phyloP scores from a whole-genome alignment of 2,329 filamentous ascomycete species.

The Penicillium sp. region DNA sequence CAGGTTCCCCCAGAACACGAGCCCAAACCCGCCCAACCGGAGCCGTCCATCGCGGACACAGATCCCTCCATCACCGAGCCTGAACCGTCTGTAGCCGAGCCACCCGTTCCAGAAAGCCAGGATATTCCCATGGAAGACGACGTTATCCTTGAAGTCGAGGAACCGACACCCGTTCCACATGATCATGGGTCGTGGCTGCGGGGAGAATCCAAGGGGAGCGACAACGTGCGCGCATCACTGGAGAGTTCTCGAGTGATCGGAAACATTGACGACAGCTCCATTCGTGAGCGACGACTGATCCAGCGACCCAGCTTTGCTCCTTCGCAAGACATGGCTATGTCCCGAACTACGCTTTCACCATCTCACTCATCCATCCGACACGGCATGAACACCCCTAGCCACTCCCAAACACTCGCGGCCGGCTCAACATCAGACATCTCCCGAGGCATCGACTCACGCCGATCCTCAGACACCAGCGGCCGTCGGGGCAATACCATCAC shows the following conservation, averaged over 20 bases:
- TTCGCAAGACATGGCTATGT: conserved; percentile 37
- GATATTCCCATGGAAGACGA: not conserved
- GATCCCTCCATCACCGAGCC: not conserved
- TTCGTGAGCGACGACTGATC: conserved; percentile 30
- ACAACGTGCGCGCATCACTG: conserved; percentile 26
- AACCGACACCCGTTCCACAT: conserved; percentile 1
- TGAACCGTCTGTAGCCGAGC: not conserved
- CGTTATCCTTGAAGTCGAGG: conserved; percentile 3
- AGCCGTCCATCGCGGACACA: not conserved
- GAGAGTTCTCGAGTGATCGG: conserved; percentile 35
- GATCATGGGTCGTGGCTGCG: conserved; percentile 35
- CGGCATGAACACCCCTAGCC: conserved; percentile 50
- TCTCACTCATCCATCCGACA: conserved; percentile 49
- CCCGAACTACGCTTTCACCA: conserved; percentile 33
- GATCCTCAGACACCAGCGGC: conserved; percentile 57
- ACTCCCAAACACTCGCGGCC: conserved; percentile 56
- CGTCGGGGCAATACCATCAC: conserved; percentile 59
- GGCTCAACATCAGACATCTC: conserved; percentile 55
- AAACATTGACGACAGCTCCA: conserved; percentile 37
- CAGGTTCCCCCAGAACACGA: not conserved
- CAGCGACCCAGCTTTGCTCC: conserved; percentile 34
- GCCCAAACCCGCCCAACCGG: not conserved
- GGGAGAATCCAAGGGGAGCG: conserved; percentile 33
- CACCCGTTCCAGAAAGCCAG: not conserved
- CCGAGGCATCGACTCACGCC: conserved; percentile 55